A percentile compares a stretch with the other conserved stretches of the same genome.
phyloP scores from a whole-genome alignment of 805 yeast genomes.

The Cyberlindnera galapagoensis region DNA sequence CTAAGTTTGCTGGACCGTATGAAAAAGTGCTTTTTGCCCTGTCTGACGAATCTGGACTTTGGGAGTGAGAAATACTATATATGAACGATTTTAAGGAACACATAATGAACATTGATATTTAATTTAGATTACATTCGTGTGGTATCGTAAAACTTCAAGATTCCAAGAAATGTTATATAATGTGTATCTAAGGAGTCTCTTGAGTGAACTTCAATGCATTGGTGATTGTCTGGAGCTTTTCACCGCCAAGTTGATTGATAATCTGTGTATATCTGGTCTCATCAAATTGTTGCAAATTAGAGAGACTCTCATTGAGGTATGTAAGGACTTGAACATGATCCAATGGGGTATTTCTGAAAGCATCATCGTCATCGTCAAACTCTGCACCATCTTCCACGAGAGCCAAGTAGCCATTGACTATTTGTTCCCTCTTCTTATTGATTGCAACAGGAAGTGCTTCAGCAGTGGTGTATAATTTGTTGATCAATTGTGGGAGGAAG shows the following conservation, averaged over 20 bases:
- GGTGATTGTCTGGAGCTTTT: not conserved
- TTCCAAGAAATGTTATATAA: too few relatives aligned
- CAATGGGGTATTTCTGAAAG: conserved; percentile 71
- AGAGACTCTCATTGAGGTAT: conserved; percentile 52
- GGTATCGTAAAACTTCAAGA: too few relatives aligned
- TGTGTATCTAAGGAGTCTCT: too few relatives aligned
- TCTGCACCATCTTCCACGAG: conserved; percentile 4
- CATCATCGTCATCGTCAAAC: conserved; percentile 56
- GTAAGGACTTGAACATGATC: conserved; percentile 68
- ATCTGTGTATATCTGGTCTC: conserved; percentile 37
- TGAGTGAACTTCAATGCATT: not conserved
- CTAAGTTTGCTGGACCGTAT: conserved; percentile 1
- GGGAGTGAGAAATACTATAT: too few relatives aligned
- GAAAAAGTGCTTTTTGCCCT: not conserved
- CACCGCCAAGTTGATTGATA: conserved; percentile 5
- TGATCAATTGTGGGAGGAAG: conserved; percentile 43
- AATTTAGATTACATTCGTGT: too few relatives aligned
- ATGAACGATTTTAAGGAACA: too few relatives aligned
- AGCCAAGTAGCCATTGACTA: conserved; percentile 45
- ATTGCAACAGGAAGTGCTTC: conserved; percentile 69
- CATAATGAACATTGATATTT: too few relatives aligned
- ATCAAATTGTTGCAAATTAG: conserved; percentile 39
- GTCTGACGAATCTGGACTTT: not conserved
- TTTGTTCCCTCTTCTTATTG: conserved; percentile 48
- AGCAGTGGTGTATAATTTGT: conserved; percentile 44